Evolutionary conservation across 306 rosid genomes (phyloP), one percentile per base, ranked within the genome.

Genomic region (Rosa lucieae): DNA sequence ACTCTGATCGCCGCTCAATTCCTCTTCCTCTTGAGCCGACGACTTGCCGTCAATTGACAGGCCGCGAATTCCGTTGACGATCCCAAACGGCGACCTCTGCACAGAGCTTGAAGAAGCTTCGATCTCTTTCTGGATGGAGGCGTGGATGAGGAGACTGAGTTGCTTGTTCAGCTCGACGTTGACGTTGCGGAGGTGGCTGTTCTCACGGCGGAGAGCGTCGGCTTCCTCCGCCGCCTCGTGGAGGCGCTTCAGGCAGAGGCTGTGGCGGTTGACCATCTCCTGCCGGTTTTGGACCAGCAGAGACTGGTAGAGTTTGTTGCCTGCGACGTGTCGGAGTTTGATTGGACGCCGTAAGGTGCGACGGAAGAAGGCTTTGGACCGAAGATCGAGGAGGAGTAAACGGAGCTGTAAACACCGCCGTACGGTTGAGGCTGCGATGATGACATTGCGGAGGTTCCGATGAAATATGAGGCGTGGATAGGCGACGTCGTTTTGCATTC

Each of bases 251-350:
- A 94, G 93, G 77, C 89, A 90, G 88, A 92, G 89, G 71, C 86
- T 91, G 35, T 89, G 93, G 13, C 97, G 92, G 83, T 94, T 94
- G 75, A 94, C 90, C 95, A 92, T 87, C 58, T 94, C 98, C 81
- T 94, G 98, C 79, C 89, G 97, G 48, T 89, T 92, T 81, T 92
- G 94, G 20, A 91, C 78, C 7, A 80, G 80, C 70, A 85, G 77
- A 10, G 94, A 84, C 82, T 83, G 86, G 78, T 83, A 88, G 58
- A 71, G 75, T 61, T 63, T 65, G 77, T 81, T 47, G 65, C 39
- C 13, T 20, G 40, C 0, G 72, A 43, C 1, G 91, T 78, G 67
- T 48, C 53, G 43, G 77, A 71, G 67, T 70, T 61, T 18, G 81
- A 76, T 55, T 77, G 81, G 44, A 61, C 68, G 70, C 61, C 80